Percentiles rank a stretch among this genome's conserved stretches.
Conservation (phyloP, 768 basidiomycete species). For the Phallus indusiatus region DNA sequence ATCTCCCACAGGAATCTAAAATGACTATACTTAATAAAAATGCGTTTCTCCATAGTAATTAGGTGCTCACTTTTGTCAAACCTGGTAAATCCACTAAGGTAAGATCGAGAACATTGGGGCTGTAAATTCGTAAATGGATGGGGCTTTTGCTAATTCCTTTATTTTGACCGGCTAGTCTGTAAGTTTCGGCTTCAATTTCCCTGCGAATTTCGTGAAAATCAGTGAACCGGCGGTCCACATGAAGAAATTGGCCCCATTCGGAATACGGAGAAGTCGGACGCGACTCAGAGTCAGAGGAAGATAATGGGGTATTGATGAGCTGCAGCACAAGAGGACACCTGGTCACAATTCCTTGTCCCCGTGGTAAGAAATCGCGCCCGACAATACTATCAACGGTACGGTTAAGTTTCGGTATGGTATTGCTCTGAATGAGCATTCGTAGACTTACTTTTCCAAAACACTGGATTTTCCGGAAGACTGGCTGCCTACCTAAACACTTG, state of each 20-base stretch:
- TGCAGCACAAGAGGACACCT: constrained; percentile 92
- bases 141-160: constrained; percentile 96
- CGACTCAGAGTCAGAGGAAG: constrained; percentile 34
- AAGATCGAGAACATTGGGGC: constrained; percentile 89
- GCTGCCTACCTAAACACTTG: constrained; percentile 67
- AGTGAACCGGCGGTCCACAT: constrained; percentile 93
- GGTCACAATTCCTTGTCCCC: constrained; percentile 92
- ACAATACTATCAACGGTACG: constrained; percentile 61
- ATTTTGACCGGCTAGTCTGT: constrained; percentile 94
- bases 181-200: constrained; percentile 98
- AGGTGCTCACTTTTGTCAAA: constrained; percentile 74
- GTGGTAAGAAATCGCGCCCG: constrained; percentile 82
- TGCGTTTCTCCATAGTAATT: neutral
- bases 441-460: constrained; percentile 84
- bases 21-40: neutral
- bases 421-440: constrained; percentile 6
- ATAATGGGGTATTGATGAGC: constrained; percentile 82
- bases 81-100: constrained; percentile 96
- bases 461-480: constrained; percentile 96
- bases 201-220: constrained; percentile 90
- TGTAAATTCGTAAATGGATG: constrained; percentile 92
- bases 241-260: constrained; percentile 97
- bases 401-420: neutral
- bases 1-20: constrained; percentile 87
- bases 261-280: constrained; percentile 33